phyloP scores from a whole-genome alignment of 805 yeast species.

The Candida xyloterini region DNA sequence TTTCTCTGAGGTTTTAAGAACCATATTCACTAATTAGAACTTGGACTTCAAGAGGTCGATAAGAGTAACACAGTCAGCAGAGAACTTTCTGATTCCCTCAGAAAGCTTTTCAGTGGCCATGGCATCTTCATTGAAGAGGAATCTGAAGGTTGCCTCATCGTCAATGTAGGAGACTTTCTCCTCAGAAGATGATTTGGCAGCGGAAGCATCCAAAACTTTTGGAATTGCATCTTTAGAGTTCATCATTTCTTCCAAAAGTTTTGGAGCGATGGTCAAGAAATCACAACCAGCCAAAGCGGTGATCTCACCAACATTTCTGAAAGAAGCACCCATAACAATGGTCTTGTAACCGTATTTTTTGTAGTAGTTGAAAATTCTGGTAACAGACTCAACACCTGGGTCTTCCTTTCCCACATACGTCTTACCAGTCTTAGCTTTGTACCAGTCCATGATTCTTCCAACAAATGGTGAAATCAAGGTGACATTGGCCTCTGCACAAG shows the following conservation, averaged over 20 bases:
- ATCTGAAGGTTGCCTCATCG: conserved; percentile 89
- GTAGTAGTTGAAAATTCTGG: conserved; percentile 91
- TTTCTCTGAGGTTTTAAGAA: too few relatives aligned
- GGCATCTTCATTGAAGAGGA: conserved; percentile 87
- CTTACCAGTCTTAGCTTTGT: conserved; percentile 91
- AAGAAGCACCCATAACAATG: conserved; percentile 99
- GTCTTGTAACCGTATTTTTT: conserved; percentile 95
- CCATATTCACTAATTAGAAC: conserved; percentile 2
- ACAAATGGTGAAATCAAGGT: conserved; percentile 98
- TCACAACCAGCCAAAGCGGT: conserved; percentile 97
- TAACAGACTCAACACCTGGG: conserved; percentile 95
- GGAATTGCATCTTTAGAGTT: conserved; percentile 80
- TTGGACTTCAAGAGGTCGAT: conserved; percentile 47
- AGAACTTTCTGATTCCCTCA: conserved; percentile 97
- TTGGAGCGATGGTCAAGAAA: conserved; percentile 92
- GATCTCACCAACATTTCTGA: conserved; percentile 96
- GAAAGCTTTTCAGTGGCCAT: conserved; percentile 98
- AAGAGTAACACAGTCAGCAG: conserved; percentile 87
- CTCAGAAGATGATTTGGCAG: conserved; percentile 53
- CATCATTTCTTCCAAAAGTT: conserved; percentile 80
- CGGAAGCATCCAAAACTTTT: conserved; percentile 66
- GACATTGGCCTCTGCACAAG: conserved; percentile 96
- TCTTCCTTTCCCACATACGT: conserved; percentile 75
- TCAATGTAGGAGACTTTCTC: conserved; percentile 77
- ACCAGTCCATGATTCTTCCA: conserved; percentile 98